Conservation (phyloP, 805 yeast species). For the Candida coquimbonensis region DNA sequence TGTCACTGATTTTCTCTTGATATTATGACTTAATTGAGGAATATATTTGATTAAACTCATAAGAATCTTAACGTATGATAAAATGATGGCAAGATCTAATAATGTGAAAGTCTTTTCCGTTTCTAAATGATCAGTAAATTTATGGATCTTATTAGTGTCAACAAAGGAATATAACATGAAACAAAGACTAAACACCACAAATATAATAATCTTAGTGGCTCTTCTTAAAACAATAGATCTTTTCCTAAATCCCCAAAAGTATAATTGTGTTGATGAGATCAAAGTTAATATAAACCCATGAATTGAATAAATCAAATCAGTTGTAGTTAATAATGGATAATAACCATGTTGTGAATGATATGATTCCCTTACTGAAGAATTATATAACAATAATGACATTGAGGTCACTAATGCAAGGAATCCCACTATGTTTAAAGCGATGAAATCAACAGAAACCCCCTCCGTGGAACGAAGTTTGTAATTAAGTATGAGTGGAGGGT, state of each 20-base stretch:
- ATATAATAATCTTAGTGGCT: conserved; percentile 17
- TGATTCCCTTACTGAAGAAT: conserved; percentile 25
- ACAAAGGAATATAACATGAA: conserved; percentile 8
- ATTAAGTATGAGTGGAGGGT: conserved; percentile 40
- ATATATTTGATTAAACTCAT: conserved; percentile 48
- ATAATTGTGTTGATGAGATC: conserved; percentile 35
- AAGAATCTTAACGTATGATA: conserved; percentile 38
- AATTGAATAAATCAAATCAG: conserved; percentile 39
- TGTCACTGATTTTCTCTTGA: conserved; percentile 66
- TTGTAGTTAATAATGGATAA: conserved; percentile 34
- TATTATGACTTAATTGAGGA: conserved; percentile 84
- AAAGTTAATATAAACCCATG: conserved; percentile 40
- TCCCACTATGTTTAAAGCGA: conserved; percentile 40
- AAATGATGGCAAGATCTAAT: conserved; percentile 27
- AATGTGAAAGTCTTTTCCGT: conserved; percentile 13
- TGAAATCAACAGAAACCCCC: conserved; percentile 43
- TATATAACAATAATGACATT: conserved; percentile 35
- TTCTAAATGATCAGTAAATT: conserved; percentile 1
- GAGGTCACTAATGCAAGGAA: conserved; percentile 38
- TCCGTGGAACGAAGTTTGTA: conserved; percentile 34
- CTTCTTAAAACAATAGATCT: conserved; percentile 13
- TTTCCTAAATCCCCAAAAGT: conserved; percentile 21
- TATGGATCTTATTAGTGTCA: conserved; percentile 7
- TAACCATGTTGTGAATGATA: conserved; percentile 26
- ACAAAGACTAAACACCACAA: conserved; percentile 1